These are phyloP conservation scores for Colletotrichum eremochloae DNA, from an alignment of 2,329 filamentous ascomycete genomes.

Conservation along the genomic window DNA sequence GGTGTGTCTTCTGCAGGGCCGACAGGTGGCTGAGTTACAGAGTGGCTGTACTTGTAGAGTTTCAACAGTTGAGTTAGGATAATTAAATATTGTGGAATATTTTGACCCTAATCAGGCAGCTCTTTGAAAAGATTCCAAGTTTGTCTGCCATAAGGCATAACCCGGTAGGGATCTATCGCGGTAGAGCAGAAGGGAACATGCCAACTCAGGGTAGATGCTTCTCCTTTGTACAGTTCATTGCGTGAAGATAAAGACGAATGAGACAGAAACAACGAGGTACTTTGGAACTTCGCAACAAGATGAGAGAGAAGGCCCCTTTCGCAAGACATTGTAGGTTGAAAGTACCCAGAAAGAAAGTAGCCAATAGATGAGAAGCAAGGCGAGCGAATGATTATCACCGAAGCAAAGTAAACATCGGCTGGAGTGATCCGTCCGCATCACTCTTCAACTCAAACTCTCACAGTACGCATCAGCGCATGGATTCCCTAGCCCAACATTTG, in stretches of 20 bases:
- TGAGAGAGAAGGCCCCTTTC: too few relatives aligned
- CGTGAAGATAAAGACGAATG: not conserved
- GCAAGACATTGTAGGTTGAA: too few relatives aligned
- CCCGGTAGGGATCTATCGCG: not conserved
- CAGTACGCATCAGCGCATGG: too few relatives aligned
- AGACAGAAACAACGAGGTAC: not conserved
- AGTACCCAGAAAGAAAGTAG: too few relatives aligned
- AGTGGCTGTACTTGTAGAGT: not conserved
- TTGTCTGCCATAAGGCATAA: not conserved
- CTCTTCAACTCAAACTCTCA: too few relatives aligned
- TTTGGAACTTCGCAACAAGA: too few relatives aligned
- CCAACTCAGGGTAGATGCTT: not conserved
- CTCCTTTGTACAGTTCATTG: not conserved
- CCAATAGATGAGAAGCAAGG: too few relatives aligned
- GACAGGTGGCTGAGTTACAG: not conserved
- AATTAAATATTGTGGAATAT: not conserved
- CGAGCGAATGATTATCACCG: too few relatives aligned
- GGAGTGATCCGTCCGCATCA: too few relatives aligned
- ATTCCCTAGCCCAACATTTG: too few relatives aligned
- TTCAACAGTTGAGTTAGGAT: not conserved
- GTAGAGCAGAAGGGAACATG: not conserved
- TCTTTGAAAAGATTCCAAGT: not conserved
- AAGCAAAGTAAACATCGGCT: too few relatives aligned
- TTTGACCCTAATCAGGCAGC: not conserved
- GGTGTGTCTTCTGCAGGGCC: not conserved